A percentile compares a stretch with the other conserved stretches of the same genome.
These are phyloP conservation scores for Fagopyrum homotropicum DNA, from an alignment of 148 eudicot species.

Conservation along the genomic window DNA sequence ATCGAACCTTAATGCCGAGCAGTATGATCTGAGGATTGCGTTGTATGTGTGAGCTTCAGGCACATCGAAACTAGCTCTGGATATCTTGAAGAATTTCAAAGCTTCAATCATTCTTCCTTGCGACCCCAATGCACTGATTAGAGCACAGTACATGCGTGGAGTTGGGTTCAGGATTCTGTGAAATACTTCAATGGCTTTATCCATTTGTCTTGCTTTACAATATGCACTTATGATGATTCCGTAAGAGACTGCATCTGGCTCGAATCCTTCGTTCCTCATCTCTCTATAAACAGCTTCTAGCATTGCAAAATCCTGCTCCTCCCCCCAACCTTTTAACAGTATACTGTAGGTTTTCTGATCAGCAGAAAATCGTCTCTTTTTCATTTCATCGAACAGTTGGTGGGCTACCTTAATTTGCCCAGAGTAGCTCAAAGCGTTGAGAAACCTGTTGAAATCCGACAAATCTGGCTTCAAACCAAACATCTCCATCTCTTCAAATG, in stretches of 20 bases:
- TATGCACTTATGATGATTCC: slow-evolving; percentile 76
- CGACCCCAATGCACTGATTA: slow-evolving; percentile 75
- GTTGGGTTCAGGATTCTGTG: slow-evolving; percentile 39
- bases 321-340: slow-evolving; percentile 81
- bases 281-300: slow-evolving; percentile 62
- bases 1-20: slow-evolving; percentile 51
- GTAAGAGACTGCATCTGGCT: slow-evolving; percentile 72
- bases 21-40: slow-evolving; percentile 75
- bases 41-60: slow-evolving; percentile 79
- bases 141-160: slow-evolving; percentile 65
- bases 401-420: slow-evolving; percentile 63
- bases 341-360: slow-evolving; percentile 64
- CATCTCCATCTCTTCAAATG: slow-evolving; percentile 66
- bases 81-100: slow-evolving; percentile 49
- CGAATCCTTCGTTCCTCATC: slow-evolving; percentile 69
- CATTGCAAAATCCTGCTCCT: slow-evolving; percentile 45
- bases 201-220: slow-evolving; percentile 50
- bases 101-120: slow-evolving; percentile 55
- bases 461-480: slow-evolving; percentile 47
- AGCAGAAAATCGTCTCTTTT: slow-evolving; percentile 44
- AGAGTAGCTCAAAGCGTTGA: slow-evolving; percentile 58
- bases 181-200: slow-evolving; percentile 47
- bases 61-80: slow-evolving; percentile 33
- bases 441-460: slow-evolving; percentile 58
- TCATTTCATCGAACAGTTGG: slow-evolving; percentile 73